A percentile compares a stretch with the other conserved stretches of the same genome.
These are phyloP conservation scores for Aphanomyces euteiches DNA, from an alignment of 352 stramenopile genomes.

Conservation along the genomic window DNA sequence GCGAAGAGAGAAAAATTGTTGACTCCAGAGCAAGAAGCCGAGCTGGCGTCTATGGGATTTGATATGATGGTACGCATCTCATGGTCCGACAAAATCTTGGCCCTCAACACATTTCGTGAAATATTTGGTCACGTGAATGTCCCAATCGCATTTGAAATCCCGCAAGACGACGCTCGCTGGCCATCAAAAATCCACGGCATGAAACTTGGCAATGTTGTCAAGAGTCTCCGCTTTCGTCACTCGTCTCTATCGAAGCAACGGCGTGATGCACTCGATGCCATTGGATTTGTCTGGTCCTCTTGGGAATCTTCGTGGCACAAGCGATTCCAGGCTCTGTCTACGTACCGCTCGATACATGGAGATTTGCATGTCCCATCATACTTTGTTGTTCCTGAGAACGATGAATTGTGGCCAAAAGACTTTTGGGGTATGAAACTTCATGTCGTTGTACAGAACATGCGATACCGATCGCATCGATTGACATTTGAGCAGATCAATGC, in stretches of 20 bases:
- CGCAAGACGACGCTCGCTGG: conserved; percentile 31
- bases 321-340: conserved; percentile 52
- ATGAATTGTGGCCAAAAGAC: conserved; percentile 69
- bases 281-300: conserved; percentile 64
- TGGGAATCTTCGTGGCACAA: conserved; percentile 18
- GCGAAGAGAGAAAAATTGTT: conserved; percentile 49
- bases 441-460: conserved; percentile 63
- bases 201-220: conserved; percentile 33
- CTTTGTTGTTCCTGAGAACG: conserved; percentile 81
- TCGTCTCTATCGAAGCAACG: conserved; percentile 36
- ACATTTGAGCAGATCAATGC: conserved; percentile 32
- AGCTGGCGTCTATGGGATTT: conserved; percentile 60
- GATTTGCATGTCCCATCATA: conserved; percentile 85
- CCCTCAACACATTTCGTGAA: conserved; percentile 36
- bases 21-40: conserved; percentile 33
- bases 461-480: conserved; percentile 27
- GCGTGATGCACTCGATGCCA: conserved; percentile 46
- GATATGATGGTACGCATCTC: conserved; percentile 59
- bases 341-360: conserved; percentile 75
- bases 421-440: conserved; percentile 77
- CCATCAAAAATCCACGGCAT: conserved; percentile 32
- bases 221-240: conserved; percentile 26
- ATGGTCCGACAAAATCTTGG: conserved; percentile 50
- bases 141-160: conserved; percentile 39
- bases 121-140: conserved; percentile 47